phyloP scores from a whole-genome alignment of 2,329 filamentous ascomycete species.

The Bimuria novae-zelandiae region DNA sequence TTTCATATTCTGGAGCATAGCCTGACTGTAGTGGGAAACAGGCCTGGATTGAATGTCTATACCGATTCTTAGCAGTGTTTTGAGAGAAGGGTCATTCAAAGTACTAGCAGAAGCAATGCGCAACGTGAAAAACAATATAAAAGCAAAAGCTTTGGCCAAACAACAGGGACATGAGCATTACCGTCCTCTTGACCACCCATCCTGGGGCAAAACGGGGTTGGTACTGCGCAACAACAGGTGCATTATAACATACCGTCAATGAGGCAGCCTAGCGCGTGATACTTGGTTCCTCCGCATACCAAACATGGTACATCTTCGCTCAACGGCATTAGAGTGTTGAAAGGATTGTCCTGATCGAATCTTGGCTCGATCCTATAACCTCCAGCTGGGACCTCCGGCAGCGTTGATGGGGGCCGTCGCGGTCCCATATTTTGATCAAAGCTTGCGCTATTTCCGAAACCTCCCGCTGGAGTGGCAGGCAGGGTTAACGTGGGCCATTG shows the following conservation, averaged over 20 bases:
- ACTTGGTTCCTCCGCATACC: conserved; percentile 24
- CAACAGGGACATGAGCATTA: too few relatives aligned
- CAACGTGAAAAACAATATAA: too few relatives aligned
- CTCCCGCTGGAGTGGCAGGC: too few relatives aligned
- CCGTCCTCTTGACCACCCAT: not conserved
- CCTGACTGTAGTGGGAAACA: not conserved
- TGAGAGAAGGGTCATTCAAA: not conserved
- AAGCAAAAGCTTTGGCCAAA: not conserved
- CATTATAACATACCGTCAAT: conserved; percentile 25
- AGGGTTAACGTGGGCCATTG: too few relatives aligned
- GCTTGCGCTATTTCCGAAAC: too few relatives aligned
- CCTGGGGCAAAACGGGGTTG: not conserved
- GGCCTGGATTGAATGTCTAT: not conserved
- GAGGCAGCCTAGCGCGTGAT: conserved; percentile 22
- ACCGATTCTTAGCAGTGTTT: not conserved
- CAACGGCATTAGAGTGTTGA: conserved; percentile 2
- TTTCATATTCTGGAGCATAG: conserved; percentile 18
- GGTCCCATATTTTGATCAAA: too few relatives aligned
- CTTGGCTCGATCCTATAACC: not conserved
- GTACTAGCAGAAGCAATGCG: too few relatives aligned
- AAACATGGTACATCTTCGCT: conserved; percentile 27
- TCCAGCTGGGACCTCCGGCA: not conserved
- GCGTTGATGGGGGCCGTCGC: not conserved
- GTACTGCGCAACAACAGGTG: too few relatives aligned
- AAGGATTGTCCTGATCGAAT: not conserved